Base-by-base conservation (phyloP, 805 yeast species). In the Schwanniomyces vanrijiae region DNA sequence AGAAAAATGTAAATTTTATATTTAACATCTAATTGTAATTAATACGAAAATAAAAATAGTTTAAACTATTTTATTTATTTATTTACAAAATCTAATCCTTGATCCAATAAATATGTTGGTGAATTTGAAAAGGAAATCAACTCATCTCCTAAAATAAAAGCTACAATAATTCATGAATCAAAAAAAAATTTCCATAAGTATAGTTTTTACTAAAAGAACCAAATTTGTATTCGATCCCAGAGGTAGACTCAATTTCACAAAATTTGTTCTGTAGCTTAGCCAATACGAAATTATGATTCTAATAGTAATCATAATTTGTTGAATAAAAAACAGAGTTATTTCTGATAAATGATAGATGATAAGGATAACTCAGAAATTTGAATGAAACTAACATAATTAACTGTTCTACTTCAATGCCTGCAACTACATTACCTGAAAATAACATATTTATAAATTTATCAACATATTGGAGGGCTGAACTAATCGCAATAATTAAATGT, bases 351-450 rank as follows among this genome's bases (percentile, higher is more conserved):
- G n/a, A n/a, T 75, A 52, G 76, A 79, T 6, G 68, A 62, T 42
- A 76, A 76, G 29, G 90, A 78, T 69, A 82, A 75, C 64, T 87
- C 95, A 2, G 90, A 77, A 62, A 84, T 90, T 80, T 86, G 86
- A 83, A 82, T 13, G 94, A 94, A 46, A 86, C 83, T 37, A 88
- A 82, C 31, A 88, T 82, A 18, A 90, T 84, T 60, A 81, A 81
- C 61, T 85, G 65, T 50, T 94, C 94, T 50, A 83, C 85, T 55
- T 91, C 94, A 40, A 84, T 55, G 58, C 94, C 90, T 19, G 87
- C 80, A 34, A 82, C 60, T 39, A 83, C 83, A 70, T 94, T 78
- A 21, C 89, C 91, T 50, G 83, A 68, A 48, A 85, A 80, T 47
- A 87, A 80, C 66, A 84, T 88, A 34, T 83, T 88, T 45, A 82